A percentile compares a stretch with the other conserved stretches of the same genome.
These are phyloP conservation scores for Saturnispora kantuleensis DNA, from an alignment of 805 yeast genomes.

Conservation along the genomic window DNA sequence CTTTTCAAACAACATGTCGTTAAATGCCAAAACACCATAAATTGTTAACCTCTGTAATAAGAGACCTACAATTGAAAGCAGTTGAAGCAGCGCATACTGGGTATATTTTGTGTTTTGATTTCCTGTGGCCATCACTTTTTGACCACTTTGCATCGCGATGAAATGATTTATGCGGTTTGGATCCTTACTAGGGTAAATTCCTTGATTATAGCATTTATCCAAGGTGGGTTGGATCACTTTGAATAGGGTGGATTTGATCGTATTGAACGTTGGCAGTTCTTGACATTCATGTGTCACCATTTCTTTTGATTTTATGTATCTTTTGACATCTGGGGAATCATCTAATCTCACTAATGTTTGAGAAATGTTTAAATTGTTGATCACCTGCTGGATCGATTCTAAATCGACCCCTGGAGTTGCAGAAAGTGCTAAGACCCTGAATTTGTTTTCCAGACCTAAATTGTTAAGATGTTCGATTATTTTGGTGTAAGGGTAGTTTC, in stretches of 20 bases:
- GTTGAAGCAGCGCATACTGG: conserved; percentile 48
- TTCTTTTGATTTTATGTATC: conserved; percentile 62
- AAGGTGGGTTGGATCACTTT: conserved; percentile 60
- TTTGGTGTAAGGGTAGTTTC: conserved; percentile 80
- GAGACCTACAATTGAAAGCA: conserved; percentile 65
- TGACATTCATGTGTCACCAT: conserved; percentile 51
- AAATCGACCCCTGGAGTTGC: conserved; percentile 93
- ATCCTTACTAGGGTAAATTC: conserved; percentile 54
- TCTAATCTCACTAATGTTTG: conserved; percentile 82
- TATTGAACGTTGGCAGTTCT: conserved; percentile 43
- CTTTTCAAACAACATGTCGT: conserved; percentile 52
- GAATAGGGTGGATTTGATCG: conserved; percentile 45
- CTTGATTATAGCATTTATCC: conserved; percentile 50
- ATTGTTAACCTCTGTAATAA: conserved; percentile 58
- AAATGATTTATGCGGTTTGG: conserved; percentile 64
- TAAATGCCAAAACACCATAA: conserved; percentile 77
- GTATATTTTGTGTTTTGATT: conserved; percentile 62
- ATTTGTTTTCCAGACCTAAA: conserved; percentile 32
- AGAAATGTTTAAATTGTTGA: conserved; percentile 63
- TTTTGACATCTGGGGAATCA: conserved; percentile 65
- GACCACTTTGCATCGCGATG: conserved; percentile 59
- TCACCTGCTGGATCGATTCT: conserved; percentile 80
- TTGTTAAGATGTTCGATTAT: conserved; percentile 61
- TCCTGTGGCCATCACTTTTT: conserved; percentile 43
- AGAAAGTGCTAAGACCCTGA: conserved; percentile 75